phyloP scores from a whole-genome alignment of 257 asterid species.

The Penstemon eatonii region DNA sequence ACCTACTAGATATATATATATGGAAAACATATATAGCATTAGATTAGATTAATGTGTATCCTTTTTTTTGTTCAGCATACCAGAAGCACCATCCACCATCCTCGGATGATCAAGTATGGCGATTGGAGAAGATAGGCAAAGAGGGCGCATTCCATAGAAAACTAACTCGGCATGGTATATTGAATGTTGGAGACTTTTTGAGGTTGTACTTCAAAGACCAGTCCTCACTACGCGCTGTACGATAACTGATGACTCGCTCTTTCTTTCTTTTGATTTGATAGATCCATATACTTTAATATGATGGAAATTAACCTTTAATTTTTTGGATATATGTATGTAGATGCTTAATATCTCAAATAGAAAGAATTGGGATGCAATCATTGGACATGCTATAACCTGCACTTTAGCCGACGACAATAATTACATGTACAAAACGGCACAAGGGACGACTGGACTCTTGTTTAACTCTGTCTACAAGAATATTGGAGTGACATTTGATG shows the following conservation, averaged over 20 bases:
- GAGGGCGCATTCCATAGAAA: constrained; percentile 49
- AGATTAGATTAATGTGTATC: not conserved
- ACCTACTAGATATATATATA: no score
- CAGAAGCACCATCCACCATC: constrained; percentile 57
- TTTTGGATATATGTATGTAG: constrained; percentile 25
- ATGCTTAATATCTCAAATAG: constrained; percentile 42
- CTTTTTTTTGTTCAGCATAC: constrained; percentile 34
- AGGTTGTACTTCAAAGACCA: constrained; percentile 31
- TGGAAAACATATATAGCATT: no score
- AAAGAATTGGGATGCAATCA: constrained; percentile 43
- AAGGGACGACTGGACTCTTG: constrained; percentile 32
- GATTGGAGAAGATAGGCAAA: constrained; percentile 54
- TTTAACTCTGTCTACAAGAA: constrained; percentile 46
- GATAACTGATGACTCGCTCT: constrained; percentile 2
- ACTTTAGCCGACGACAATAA: constrained; percentile 39
- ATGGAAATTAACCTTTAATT: no score
- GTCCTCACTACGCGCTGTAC: constrained; percentile 42
- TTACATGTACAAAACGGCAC: constrained; percentile 39
- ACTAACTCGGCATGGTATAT: constrained; percentile 33
- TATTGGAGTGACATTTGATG: constrained; percentile 48
- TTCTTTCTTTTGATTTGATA: no score
- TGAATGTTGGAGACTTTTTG: constrained; percentile 41
- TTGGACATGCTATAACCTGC: constrained; percentile 45
- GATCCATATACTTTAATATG: no score
- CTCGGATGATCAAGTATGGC: constrained; percentile 50